Percentiles rank a stretch among this genome's conserved stretches.
phyloP scores from a whole-genome alignment of 208 protist species.

The Trypanosoma avium region DNA sequence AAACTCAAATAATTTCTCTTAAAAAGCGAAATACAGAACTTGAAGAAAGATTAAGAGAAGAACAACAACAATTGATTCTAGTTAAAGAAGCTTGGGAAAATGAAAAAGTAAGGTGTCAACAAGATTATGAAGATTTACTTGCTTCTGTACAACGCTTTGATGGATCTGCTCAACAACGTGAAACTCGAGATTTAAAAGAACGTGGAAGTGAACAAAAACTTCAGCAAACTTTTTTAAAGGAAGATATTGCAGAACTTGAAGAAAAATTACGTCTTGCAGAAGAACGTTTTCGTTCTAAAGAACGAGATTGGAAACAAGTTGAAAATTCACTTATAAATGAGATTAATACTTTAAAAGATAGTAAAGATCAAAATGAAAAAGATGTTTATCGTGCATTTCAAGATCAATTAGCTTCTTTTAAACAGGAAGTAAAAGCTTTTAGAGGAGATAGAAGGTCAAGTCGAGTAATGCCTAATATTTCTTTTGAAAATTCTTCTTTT shows the following conservation, averaged over 20 bases:
- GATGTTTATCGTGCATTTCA: slow-evolving; percentile 65
- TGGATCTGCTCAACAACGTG: slow-evolving; percentile 19
- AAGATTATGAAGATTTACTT: slow-evolving; percentile 54
- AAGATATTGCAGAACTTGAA: slow-evolving; percentile 75
- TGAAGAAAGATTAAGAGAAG: slow-evolving; percentile 50
- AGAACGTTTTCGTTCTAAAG: slow-evolving; percentile 58
- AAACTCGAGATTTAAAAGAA: slow-evolving; percentile 24
- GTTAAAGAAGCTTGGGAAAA: slow-evolving; percentile 51
- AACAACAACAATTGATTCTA: slow-evolving; percentile 40
- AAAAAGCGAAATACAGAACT: slow-evolving; percentile 41
- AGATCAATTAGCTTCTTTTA: slow-evolving; percentile 54
- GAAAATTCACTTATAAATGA: slow-evolving; percentile 40
- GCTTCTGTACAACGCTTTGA: slow-evolving; percentile 29
- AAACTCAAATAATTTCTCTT: slow-evolving; percentile 17
- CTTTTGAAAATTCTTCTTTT: background rate
- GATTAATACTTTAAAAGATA: slow-evolving; percentile 34
- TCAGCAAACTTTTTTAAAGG: slow-evolving; percentile 60
- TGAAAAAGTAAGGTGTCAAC: slow-evolving; percentile 51
- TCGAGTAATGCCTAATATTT: slow-evolving; percentile 4
- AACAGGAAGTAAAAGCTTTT: slow-evolving; percentile 34
- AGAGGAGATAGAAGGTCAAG: slow-evolving; percentile 26
- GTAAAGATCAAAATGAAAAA: slow-evolving; percentile 26
- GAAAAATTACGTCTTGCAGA: slow-evolving; percentile 54
- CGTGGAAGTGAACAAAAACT: slow-evolving; percentile 27
- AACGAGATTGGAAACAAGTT: slow-evolving; percentile 53